These are phyloP conservation scores for Parathielavia appendiculata DNA, from an alignment of 495 filamentous ascomycete species.

Conservation along the genomic window DNA sequence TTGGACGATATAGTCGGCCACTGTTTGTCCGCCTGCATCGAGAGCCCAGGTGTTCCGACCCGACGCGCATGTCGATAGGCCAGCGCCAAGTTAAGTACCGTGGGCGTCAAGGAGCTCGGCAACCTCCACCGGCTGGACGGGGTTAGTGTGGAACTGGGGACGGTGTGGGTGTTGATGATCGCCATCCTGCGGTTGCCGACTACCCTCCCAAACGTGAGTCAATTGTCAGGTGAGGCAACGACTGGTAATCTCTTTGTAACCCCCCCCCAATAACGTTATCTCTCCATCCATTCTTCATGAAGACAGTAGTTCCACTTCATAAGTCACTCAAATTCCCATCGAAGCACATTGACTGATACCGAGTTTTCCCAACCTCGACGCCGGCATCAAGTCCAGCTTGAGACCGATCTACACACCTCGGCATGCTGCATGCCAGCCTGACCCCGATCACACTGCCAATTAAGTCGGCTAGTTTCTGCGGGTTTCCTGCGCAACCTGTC, in stretches of 20 bases:
- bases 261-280: not conserved
- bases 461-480: conserved; percentile 2
- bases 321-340: not conserved
- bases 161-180: conserved; percentile 13
- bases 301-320: not conserved
- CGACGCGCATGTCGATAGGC: not conserved
- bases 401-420: not conserved
- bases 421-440: conserved; percentile 7
- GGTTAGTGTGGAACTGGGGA: conserved; percentile 4
- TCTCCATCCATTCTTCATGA: too few species aligned
- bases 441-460: conserved; percentile 3
- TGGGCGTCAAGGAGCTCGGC: not conserved
- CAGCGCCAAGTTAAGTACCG: conserved; percentile 1
- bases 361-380: not conserved
- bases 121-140: not conserved
- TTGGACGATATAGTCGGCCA: not conserved
- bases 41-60: not conserved
- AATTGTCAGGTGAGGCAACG: not conserved
- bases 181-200: conserved; percentile 3
- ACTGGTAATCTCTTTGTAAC: not conserved
- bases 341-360: too few species aligned
- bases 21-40: not conserved
- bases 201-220: not conserved
- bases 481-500: conserved; percentile 2
- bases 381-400: not conserved